Base-by-base conservation (phyloP, 2,329 filamentous ascomycete species). In the Dothiorella sarmentorum region DNA sequence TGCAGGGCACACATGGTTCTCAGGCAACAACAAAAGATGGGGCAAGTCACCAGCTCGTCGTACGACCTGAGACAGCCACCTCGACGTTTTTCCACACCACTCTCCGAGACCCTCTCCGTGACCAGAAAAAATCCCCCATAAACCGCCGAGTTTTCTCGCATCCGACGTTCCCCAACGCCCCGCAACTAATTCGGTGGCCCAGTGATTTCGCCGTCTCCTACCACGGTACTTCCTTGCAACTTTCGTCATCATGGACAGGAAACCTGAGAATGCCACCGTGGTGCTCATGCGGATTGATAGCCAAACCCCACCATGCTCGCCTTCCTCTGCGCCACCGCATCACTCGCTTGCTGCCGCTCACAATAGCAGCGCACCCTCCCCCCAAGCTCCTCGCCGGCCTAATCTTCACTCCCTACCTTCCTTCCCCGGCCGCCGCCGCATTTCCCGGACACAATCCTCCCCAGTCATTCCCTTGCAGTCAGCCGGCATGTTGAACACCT, bases 21-120 rank as follows among this genome's bases (percentile, higher is more conserved):
- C 49, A 40, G 49, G 49, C 49, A 53, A 5, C 49, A 20, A 17
- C 33, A 40, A 18, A 53, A 40, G 49, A 40, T 40, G 49, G 33
- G 49, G 49, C 49, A n/a, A n/a, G 49, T 53, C 49, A 53, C 33
- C 49, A 53, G 49, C 49, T 53, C 49, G 20, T 53, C 49, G 49
- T 53, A 53, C 49, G 22, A 53, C 49, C 37, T 53, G 49, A 53
- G 49, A 53, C 49, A 53, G 29, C 24, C 47, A 24, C 33, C 49
- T 31, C 49, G 49, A 53, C 33, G 40, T 53, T 53, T 53, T 53
- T 17, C 49, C 49, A 33, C 49, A 40, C 35, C n/a, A 29, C 31
- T 27, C 31, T 27, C 49, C 35, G 33, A 52, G 22, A 26, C 22
- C 15, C 29, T 20, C 35, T 29, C 49, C 24, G 33, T 22, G 20